A percentile compares a stretch with the other conserved stretches of the same genome.
Conservation (phyloP, 1,139 yeast genomes). For the Magnusiomyces suaveolens region DNA sequence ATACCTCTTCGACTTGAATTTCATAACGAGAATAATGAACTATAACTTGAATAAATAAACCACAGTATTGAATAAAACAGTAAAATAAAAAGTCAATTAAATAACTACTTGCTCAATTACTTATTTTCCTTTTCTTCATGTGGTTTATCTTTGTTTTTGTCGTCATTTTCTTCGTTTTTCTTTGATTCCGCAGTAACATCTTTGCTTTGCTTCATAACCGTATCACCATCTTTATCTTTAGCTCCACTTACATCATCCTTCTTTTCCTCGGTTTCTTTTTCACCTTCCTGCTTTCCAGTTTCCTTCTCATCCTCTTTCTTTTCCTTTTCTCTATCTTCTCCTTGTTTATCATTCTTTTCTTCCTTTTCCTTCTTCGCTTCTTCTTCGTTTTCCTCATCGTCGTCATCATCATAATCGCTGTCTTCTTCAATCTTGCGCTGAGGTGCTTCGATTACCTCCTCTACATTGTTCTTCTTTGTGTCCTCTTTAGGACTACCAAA, state of each 20-base stretch:
- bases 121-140: too few relatives aligned
- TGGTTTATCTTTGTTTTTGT: background rate
- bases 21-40: too few relatives aligned
- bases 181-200: background rate
- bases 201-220: too few relatives aligned
- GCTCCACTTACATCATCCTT: too few relatives aligned
- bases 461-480: background rate
- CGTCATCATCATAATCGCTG: conserved; percentile 72
- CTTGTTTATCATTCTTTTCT: background rate
- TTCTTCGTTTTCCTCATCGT: conserved; percentile 28
- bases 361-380: conserved; percentile 1
- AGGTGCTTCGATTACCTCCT: conserved; percentile 44
- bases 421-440: conserved; percentile 74
- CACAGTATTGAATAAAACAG: too few relatives aligned
- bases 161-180: background rate
- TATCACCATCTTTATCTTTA: too few relatives aligned
- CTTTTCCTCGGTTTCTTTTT: background rate
- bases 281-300: background rate
- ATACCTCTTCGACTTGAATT: too few relatives aligned
- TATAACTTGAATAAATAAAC: too few relatives aligned
- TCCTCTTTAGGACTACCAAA: background rate
- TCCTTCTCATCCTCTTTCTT: background rate
- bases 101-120: too few relatives aligned
- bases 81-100: too few relatives aligned
- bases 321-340: too few relatives aligned